Percentiles rank a stretch among this genome's conserved stretches.
These are phyloP conservation scores for Stagonosporopsis cucurbitacearum DNA, from an alignment of 2,329 filamentous ascomycete species.

Conservation along the genomic window DNA sequence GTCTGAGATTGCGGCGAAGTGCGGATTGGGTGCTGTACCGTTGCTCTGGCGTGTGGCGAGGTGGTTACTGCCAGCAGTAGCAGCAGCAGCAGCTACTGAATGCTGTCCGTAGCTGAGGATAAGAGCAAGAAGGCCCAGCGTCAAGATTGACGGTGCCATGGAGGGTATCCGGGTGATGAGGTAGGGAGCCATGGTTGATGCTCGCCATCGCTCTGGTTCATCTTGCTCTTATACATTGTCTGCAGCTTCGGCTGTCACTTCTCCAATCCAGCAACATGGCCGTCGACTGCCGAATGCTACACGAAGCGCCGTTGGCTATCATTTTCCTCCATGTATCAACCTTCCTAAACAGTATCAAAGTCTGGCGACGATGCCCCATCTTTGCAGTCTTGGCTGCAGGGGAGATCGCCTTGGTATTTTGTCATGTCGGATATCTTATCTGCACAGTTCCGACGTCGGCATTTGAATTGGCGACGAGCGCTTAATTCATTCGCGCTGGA, in stretches of 20 bases:
- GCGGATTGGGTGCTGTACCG: constrained; percentile 1
- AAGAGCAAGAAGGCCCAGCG: constrained; percentile 5
- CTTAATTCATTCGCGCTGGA: neutral
- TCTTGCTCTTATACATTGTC: neutral
- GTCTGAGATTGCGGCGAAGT: constrained; percentile 21
- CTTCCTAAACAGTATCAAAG: constrained; percentile 7
- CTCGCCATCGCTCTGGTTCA: accelerated
- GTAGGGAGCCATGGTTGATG: constrained; percentile 1
- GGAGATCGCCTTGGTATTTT: constrained; percentile 9
- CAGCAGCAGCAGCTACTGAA: neutral
- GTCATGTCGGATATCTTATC: constrained; percentile 7
- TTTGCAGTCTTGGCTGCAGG: constrained; percentile 13
- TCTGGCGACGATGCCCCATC: constrained; percentile 9
- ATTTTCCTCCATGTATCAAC: constrained; percentile 1
- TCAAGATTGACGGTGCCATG: constrained; percentile 7
- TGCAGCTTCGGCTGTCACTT: neutral
- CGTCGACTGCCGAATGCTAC: neutral
- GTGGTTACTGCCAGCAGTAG: neutral
- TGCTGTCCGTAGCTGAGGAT: constrained; percentile 6
- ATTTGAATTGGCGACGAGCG: neutral
- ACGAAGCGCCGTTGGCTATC: neutral
- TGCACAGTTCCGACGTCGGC: constrained; percentile 1
- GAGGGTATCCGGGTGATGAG: constrained; percentile 3
- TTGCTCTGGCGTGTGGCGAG: constrained; percentile 15
- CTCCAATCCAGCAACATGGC: neutral